Evolutionary conservation across 1,139 yeast species (phyloP).

Genomic region (Suhomyces atakaporum): DNA sequence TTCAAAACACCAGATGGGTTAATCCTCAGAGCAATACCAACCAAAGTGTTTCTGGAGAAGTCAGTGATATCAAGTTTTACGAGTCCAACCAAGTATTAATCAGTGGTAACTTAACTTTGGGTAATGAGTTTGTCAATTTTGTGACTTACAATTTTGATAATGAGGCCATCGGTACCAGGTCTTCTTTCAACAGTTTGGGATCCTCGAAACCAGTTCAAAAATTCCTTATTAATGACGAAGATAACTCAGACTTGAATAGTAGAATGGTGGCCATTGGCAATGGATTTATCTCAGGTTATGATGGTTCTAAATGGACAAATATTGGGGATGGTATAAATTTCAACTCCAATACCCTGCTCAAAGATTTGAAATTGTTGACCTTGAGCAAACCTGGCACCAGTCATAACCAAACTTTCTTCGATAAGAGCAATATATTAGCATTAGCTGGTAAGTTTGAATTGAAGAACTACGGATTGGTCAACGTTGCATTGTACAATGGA

Average conservation of each 20-base stretch:
- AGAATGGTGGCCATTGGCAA: conserved; percentile 60
- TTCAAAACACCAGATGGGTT: conserved; percentile 57
- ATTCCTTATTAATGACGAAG: conserved; percentile 49
- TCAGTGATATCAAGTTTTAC: conserved; percentile 57
- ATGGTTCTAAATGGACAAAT: conserved; percentile 50
- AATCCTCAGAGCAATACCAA: conserved; percentile 40
- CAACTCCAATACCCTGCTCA: conserved; percentile 30
- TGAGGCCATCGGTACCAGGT: conserved; percentile 24
- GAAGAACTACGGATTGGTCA: conserved; percentile 56
- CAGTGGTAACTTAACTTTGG: conserved; percentile 60
- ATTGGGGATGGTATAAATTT: conserved; percentile 40
- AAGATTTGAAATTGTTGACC: conserved; percentile 44
- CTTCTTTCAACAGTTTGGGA: conserved; percentile 27
- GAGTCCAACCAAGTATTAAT: conserved; percentile 54
- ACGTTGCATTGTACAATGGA: conserved; percentile 74
- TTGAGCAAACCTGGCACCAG: conserved; percentile 30
- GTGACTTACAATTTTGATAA: conserved; percentile 55
- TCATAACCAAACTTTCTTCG: conserved; percentile 37
- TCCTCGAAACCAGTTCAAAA: conserved; percentile 45
- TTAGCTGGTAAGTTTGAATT: conserved; percentile 65
- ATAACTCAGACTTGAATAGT: conserved; percentile 43
- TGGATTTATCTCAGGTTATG: conserved; percentile 48
- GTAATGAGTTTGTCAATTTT: conserved; percentile 39
- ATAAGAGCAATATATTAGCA: conserved; percentile 49
- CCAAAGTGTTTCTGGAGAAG: conserved; percentile 47